Evolutionary conservation across 2,329 filamentous ascomycete species (phyloP).

Genomic region (Thielaviopsis cerberus): DNA sequence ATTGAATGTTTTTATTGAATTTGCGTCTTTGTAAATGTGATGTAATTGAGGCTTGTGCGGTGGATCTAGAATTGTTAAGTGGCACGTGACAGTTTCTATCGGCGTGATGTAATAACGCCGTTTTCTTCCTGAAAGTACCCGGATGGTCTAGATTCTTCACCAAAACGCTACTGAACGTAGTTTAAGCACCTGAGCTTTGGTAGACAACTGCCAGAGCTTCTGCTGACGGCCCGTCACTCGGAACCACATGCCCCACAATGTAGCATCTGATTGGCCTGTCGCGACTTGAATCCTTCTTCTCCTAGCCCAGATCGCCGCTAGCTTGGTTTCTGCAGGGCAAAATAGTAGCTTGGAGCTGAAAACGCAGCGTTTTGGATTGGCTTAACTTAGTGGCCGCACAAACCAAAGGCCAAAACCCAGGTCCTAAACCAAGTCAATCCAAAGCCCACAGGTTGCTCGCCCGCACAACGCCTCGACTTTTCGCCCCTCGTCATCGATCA

Average conservation of each 20-base stretch:
- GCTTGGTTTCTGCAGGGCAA: neutral
- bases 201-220: too few species aligned
- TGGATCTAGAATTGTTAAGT: too few species aligned
- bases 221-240: neutral
- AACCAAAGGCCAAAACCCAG: neutral
- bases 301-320: neutral
- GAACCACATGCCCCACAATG: neutral
- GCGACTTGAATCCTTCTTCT: neutral
- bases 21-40: neutral
- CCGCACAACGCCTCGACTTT: neutral
- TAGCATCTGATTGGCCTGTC: neutral
- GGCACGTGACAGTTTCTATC: too few species aligned
- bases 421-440: neutral
- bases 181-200: too few species aligned
- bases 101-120: too few species aligned
- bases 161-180: too few species aligned
- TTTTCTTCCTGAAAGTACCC: too few species aligned
- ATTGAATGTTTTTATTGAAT: neutral
- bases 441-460: neutral
- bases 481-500: conserved; percentile 1
- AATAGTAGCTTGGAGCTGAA: neutral
- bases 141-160: too few species aligned
- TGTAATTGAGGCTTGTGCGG: neutral
- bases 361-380: neutral
- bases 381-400: neutral